Base-by-base conservation (phyloP, 2,329 filamentous ascomycete species). In the Pyrenophora teres region DNA sequence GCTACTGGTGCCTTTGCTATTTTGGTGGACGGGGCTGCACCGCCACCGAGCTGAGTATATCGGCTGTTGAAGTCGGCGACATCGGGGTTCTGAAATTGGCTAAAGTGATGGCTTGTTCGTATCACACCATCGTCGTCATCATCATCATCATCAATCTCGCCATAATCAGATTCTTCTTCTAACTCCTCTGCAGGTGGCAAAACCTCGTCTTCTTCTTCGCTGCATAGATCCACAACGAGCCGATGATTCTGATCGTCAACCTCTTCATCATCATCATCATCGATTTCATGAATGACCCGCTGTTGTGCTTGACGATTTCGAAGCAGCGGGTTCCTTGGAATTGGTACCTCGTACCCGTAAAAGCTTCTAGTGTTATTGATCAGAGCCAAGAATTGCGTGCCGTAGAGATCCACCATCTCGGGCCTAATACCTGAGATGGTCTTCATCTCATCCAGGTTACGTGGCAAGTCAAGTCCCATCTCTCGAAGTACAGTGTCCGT, bases 391-490 rank as follows among this genome's bases (percentile, higher is more conserved):
- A 93, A 84, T 46, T 77, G 79, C 30, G 73, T 75, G 6, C 89
- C 89, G 65, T 86, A 85, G 2, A 77, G 76, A 38, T 78, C 68
- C 19, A 91, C 86, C 65, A 85, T 87, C 21, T 85, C 82, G 1
- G 69, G 57, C 46, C 87, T 81, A 51, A 92, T 87, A 8, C 81
- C 83, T 0, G 80, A 80, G 41, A 93, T 88, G 7, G 73, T 71
- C 27, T 74, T 76, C 84, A 94, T 88, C 50, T 84, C 77, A 13
- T 83, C 80, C 8, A 84, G 64, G 7, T 78, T 83, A 6, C 77
- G 79, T 0, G 88, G 89, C 78, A 88, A 88, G 30, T 79, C 74
- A 42, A 91, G 83, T 10, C 83, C 87, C 87, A 94, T 92, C 60
- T 87, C 82, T 31, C 86, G 83, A 43, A 92, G 80, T 12, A 90